A percentile compares a stretch with the other conserved stretches of the same genome.
Conservation (phyloP, 2,329 filamentous ascomycete genomes). For the Emmonsiellopsis sp. region DNA sequence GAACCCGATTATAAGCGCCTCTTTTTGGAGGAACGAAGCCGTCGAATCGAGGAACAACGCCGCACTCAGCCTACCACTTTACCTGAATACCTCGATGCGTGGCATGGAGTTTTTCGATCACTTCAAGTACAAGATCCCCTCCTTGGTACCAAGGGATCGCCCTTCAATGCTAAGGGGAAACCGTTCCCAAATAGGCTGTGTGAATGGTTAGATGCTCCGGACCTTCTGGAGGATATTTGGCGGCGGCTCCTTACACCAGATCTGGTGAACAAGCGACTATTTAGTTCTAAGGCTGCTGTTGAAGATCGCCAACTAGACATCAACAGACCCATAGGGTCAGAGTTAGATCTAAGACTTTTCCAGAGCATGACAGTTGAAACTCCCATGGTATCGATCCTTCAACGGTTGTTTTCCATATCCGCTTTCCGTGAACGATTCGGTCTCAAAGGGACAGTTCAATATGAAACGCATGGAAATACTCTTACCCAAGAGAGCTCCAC, state of each 20-base stretch:
- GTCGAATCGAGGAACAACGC: no score
- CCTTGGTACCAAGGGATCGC: not conserved
- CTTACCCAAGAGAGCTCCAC: not conserved
- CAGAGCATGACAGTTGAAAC: not conserved
- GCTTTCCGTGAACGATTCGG: not conserved
- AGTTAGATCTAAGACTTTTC: not conserved
- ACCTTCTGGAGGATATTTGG: not conserved
- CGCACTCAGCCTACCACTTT: not conserved
- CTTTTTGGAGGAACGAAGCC: no score
- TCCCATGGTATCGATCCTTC: not conserved
- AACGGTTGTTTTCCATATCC: not conserved
- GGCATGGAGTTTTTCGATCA: not conserved
- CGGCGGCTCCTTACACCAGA: not conserved
- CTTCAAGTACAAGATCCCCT: not conserved
- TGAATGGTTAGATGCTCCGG: not conserved
- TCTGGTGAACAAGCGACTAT: not conserved
- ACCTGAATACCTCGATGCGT: not conserved
- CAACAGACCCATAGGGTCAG: not conserved
- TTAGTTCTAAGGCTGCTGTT: not conserved
- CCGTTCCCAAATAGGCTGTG: not conserved
- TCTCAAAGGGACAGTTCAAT: not conserved
- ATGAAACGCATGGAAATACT: conserved; percentile 7
- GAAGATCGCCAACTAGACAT: no score
- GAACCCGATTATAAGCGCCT: no score
- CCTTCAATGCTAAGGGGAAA: not conserved